Evolutionary conservation across 129 eudicot genomes (phyloP).

Genomic region (Tagetes patula): DNA sequence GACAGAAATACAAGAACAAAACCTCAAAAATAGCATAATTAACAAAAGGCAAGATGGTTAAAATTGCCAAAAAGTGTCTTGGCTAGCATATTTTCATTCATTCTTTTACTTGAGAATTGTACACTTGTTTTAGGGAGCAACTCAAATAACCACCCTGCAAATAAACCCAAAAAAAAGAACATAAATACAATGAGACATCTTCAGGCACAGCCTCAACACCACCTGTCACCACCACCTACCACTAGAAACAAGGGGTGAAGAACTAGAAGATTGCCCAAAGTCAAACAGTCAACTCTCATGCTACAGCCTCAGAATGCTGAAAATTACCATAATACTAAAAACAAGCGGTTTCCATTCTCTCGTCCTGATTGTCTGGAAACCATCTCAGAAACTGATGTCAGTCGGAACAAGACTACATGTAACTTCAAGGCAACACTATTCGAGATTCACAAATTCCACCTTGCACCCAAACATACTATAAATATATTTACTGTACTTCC

Average conservation of each 20-base stretch:
- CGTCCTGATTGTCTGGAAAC: conserved; percentile 22
- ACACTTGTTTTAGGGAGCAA: conserved; percentile 39
- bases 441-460: conserved; percentile 25
- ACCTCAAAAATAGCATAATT: conserved; percentile 1
- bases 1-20: background rate
- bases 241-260: conserved; percentile 34
- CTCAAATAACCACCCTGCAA: conserved; percentile 33
- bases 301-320: conserved; percentile 21
- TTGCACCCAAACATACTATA: conserved; percentile 21
- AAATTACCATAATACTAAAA: conserved; percentile 25
- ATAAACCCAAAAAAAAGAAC: conserved; percentile 15
- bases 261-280: conserved; percentile 30
- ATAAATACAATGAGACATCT: conserved; percentile 24
- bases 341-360: conserved; percentile 14
- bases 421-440: conserved; percentile 26
- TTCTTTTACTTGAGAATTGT: conserved; percentile 35
- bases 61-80: conserved; percentile 3
- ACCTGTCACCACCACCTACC: conserved; percentile 39
- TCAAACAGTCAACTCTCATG: conserved; percentile 32
- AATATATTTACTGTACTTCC: conserved; percentile 32
- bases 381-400: conserved; percentile 27
- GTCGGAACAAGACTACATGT: conserved; percentile 14
- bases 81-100: conserved; percentile 35
- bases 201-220: conserved; percentile 24
- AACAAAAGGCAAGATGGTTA: background rate